Evolutionary conservation across 2,329 filamentous ascomycete genomes (phyloP).

Genomic region (Neofusicoccum kwambonambiense): DNA sequence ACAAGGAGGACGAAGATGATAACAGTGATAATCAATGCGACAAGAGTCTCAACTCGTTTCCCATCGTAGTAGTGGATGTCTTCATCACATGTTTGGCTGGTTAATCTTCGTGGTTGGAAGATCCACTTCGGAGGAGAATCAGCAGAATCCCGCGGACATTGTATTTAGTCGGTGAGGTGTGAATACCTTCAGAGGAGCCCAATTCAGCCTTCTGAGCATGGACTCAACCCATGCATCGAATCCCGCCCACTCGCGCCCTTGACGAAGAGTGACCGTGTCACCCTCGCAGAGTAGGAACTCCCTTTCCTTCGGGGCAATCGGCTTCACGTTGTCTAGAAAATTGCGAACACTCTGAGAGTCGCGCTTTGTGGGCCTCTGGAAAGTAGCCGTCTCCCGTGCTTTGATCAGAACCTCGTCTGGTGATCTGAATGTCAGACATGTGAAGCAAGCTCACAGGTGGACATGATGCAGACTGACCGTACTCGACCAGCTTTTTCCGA

Average conservation of each 20-base stretch:
- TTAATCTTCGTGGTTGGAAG: constrained; percentile 41
- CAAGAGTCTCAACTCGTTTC: constrained; percentile 39
- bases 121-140: constrained; percentile 27
- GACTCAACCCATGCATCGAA: constrained; percentile 43
- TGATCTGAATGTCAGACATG: neutral
- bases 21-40: constrained; percentile 43
- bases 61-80: constrained; percentile 38
- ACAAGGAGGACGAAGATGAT: constrained; percentile 44
- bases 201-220: constrained; percentile 30
- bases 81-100: constrained; percentile 35
- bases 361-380: constrained; percentile 40
- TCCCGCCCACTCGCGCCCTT: constrained; percentile 41
- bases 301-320: constrained; percentile 36
- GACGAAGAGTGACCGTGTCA: constrained; percentile 40
- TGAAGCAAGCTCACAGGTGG: neutral
- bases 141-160: neutral
- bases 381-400: constrained; percentile 34
- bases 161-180: neutral
- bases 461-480: constrained; percentile 27
- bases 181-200: constrained; percentile 27
- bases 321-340: constrained; percentile 37
- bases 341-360: constrained; percentile 41
- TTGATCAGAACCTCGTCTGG: constrained; percentile 42
- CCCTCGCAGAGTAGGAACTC: constrained; percentile 41
- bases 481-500: constrained; percentile 33